Percentiles rank a stretch among this genome's conserved stretches.
These are phyloP conservation scores for Boletus sensibilis DNA, from an alignment of 768 basidiomycete species.

Conservation along the genomic window DNA sequence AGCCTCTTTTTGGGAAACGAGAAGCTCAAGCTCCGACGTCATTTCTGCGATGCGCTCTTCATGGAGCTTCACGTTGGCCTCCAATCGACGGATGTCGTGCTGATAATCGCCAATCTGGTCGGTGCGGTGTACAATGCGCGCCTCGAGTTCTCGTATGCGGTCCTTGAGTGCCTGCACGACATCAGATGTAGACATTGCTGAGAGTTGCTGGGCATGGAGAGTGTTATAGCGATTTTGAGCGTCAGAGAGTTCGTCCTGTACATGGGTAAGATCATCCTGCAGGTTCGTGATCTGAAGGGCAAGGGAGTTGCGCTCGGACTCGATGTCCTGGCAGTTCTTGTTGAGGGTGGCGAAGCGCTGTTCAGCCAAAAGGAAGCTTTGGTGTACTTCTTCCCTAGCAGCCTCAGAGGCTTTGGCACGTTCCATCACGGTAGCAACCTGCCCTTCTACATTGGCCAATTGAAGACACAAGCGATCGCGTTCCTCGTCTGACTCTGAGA, in stretches of 20 bases:
- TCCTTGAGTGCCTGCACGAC: slow-evolving; percentile 53
- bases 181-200: slow-evolving; percentile 56
- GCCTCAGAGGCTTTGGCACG: slow-evolving; percentile 34
- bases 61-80: slow-evolving; percentile 69
- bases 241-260: slow-evolving; percentile 52
- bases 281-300: slow-evolving; percentile 63
- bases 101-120: slow-evolving; percentile 78
- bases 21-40: slow-evolving; percentile 64
- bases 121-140: slow-evolving; percentile 59
- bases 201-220: slow-evolving; percentile 67
- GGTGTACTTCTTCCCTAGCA: slow-evolving; percentile 38
- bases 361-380: slow-evolving; percentile 30
- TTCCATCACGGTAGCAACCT: slow-evolving; percentile 33
- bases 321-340: slow-evolving; percentile 51
- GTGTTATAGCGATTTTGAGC: slow-evolving; percentile 60
- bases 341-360: slow-evolving; percentile 45
- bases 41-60: slow-evolving; percentile 75
- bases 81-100: slow-evolving; percentile 74
- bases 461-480: slow-evolving; percentile 25
- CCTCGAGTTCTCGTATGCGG: slow-evolving; percentile 70
- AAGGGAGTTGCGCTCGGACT: slow-evolving; percentile 66
- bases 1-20: slow-evolving; percentile 65
- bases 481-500: slow-evolving; percentile 35
- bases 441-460: slow-evolving; percentile 36
- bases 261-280: slow-evolving; percentile 52